Percentiles rank a stretch among this genome's conserved stretches.
phyloP scores from a whole-genome alignment of 2,329 filamentous ascomycete species.

The Fusarium metavorans region DNA sequence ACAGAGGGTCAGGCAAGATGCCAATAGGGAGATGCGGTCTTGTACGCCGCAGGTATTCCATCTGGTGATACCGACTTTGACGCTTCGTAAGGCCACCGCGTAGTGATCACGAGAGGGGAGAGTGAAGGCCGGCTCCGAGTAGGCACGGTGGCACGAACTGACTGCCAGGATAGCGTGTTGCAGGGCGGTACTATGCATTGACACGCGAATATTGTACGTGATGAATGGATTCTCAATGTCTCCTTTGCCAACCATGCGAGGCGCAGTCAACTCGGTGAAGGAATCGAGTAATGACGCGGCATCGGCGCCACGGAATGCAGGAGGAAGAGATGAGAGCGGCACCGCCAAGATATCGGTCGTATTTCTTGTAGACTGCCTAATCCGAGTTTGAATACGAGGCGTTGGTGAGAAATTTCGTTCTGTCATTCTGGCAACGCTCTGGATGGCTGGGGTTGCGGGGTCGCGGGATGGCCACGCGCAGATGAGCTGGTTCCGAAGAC shows the following conservation, averaged over 20 bases:
- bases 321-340: neutral
- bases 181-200: neutral
- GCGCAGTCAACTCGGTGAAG: neutral
- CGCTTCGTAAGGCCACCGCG: neutral
- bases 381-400: neutral
- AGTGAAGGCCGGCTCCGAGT: neutral
- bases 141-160: slow-evolving; percentile 8
- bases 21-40: neutral
- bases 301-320: neutral
- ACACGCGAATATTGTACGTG: slow-evolving; percentile 6
- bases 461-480: neutral
- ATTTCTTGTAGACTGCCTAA: neutral
- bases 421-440: neutral
- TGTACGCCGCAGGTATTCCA: neutral
- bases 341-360: neutral
- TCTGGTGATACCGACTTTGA: slow-evolving; percentile 1
- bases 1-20: slow-evolving; percentile 1
- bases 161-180: slow-evolving; percentile 14
- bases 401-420: neutral
- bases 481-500: neutral
- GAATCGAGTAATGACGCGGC: neutral
- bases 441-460: neutral
- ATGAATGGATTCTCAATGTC: slow-evolving; percentile 6
- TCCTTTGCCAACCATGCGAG: slow-evolving; percentile 1
- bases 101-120: neutral